Conservation (phyloP, 352 stramenopile species). For the Globisporangium camurandrum region DNA sequence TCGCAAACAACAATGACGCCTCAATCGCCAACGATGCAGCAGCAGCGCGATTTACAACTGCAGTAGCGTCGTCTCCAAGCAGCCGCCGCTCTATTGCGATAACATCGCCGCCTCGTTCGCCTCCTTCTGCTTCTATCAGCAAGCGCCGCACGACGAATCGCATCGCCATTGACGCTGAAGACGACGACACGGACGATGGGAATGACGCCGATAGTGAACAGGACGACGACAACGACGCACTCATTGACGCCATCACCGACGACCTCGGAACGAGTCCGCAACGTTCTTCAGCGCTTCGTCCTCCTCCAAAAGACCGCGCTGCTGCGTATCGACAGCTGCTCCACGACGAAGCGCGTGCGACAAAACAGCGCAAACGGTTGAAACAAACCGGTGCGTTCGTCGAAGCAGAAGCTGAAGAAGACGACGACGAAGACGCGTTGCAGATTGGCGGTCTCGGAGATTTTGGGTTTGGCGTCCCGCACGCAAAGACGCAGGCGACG, state of each 20-base stretch:
- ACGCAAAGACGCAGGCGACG: slow-evolving; percentile 55
- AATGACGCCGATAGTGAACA: slow-evolving; percentile 51
- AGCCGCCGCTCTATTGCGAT: not conserved
- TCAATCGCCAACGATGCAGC: not conserved
- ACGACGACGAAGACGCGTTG: slow-evolving; percentile 76
- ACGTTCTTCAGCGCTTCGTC: too few relatives aligned
- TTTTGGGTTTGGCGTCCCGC: slow-evolving; percentile 78
- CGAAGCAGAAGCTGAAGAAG: slow-evolving; percentile 80
- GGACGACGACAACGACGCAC: slow-evolving; percentile 34
- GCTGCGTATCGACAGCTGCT: slow-evolving; percentile 62
- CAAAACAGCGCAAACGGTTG: slow-evolving; percentile 46
- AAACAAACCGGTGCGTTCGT: slow-evolving; percentile 54
- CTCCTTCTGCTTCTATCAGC: too few relatives aligned
- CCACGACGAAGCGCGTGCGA: slow-evolving; percentile 45
- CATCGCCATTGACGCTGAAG: slow-evolving; percentile 16
- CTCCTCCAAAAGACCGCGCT: slow-evolving; percentile 53
- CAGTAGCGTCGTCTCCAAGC: not conserved
- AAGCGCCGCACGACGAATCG: slow-evolving; percentile 26
- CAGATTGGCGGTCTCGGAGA: slow-evolving; percentile 77
- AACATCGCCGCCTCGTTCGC: not conserved
- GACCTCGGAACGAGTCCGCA: slow-evolving; percentile 1
- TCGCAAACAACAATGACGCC: slow-evolving; percentile 1
- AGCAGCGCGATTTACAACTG: not conserved
- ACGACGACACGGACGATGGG: slow-evolving; percentile 33
- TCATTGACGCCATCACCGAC: slow-evolving; percentile 15